These are phyloP conservation scores for Filosporella fistucella DNA, from an alignment of 495 filamentous ascomycete genomes.

Conservation along the genomic window DNA sequence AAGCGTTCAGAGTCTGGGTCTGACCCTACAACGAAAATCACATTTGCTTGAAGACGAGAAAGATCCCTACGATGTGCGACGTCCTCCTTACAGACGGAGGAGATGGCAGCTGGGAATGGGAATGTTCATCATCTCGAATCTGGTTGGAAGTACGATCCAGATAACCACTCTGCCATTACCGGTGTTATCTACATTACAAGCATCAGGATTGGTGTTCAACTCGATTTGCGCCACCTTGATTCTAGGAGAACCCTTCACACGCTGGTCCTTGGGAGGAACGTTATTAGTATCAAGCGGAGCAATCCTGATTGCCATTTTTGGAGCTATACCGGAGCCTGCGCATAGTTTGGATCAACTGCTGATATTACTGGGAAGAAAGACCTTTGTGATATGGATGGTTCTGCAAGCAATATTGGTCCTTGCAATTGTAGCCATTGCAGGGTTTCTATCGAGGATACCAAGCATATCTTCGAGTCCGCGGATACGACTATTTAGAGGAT, in stretches of 20 bases:
- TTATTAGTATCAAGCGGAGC: slow-evolving; percentile 83
- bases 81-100: slow-evolving; percentile 85
- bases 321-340: slow-evolving; percentile 91
- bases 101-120: slow-evolving; percentile 98
- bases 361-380: slow-evolving; percentile 61
- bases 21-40: slow-evolving; percentile 98
- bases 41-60: slow-evolving; percentile 98
- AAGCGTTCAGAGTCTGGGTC: slow-evolving; percentile 86
- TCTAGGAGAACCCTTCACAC: slow-evolving; percentile 89
- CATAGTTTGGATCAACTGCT: slow-evolving; percentile 83
- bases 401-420: slow-evolving; percentile 68
- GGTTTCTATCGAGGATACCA: slow-evolving; percentile 44
- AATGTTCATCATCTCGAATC: slow-evolving; percentile 93
- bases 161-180: slow-evolving; percentile 95
- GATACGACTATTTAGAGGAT: slow-evolving; percentile 76
- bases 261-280: slow-evolving; percentile 84
- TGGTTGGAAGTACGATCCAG: slow-evolving; percentile 92
- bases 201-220: slow-evolving; percentile 96
- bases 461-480: slow-evolving; percentile 49
- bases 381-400: slow-evolving; percentile 91
- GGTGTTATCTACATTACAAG: slow-evolving; percentile 92
- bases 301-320: slow-evolving; percentile 86
- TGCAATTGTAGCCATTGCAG: slow-evolving; percentile 59
- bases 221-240: slow-evolving; percentile 94
- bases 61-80: slow-evolving; percentile 65